Base-by-base conservation (phyloP, 352 stramenopile species). In the Albugo laibachii region DNA sequence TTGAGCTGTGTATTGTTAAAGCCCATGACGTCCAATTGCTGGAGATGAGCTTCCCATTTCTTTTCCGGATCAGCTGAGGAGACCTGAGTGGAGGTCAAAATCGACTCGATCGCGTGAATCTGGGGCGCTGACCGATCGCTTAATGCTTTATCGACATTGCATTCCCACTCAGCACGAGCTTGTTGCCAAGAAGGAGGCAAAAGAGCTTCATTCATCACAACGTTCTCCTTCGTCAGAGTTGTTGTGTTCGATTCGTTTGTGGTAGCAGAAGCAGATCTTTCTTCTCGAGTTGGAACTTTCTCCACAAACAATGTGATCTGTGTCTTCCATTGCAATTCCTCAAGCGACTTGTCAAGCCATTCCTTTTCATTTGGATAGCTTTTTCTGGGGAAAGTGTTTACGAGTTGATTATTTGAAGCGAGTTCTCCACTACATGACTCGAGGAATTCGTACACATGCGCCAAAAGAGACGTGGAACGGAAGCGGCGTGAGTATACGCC, bases 221-320 rank as follows among this genome's bases (percentile, higher is more conserved):
- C 27, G 36, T 14, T 31, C 18, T 11, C 53, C n/a, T n/a, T n/a
- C 13, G 1, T 53, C 31, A 42, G 0, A 2, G 42, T 16, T 31
- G 49, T 20, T 11, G 13, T n/a, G 37, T 48, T 53, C 5, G 10
- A 3, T 41, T 55, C 40, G 13, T n/a, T 19, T 15, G 31, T 24
- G 13, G 59, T 42, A 8, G 3, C 8, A 10, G 16, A 43, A 31
- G 24, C 24, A 31, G 24, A 31, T 31, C 3, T 10, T 10, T 3
- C 24, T 19, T 52, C 61, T 38, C 75, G 50, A n/a, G 53, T 36
- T 18, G 20, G 21, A 0, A 61, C 27, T 6, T 36, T 39, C 48
- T 68, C 75, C 20, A 84, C 66, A 51, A 87, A 84, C n/a, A 87
- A 54, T 44, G 57, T 49, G 55, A 81, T 72, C 56, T 84, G 71